Percentiles rank a stretch among this genome's conserved stretches.
Conservation (phyloP, 1,139 yeast species). For the Suhomyces maxii region DNA sequence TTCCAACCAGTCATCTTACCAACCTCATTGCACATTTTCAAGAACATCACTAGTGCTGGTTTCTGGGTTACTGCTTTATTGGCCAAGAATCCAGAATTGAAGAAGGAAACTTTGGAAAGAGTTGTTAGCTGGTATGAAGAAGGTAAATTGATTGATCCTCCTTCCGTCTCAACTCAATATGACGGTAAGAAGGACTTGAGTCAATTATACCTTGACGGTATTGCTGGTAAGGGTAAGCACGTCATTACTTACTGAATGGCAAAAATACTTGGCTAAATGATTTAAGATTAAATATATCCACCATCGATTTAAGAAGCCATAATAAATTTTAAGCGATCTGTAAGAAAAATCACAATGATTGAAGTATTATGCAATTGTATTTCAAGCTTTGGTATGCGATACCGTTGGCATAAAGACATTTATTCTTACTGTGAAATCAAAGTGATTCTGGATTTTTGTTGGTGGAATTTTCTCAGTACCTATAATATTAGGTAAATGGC, state of each 20-base stretch:
- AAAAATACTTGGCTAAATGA: no score
- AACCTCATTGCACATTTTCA: conserved; percentile 85
- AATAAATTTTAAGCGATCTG: no score
- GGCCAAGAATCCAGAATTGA: conserved; percentile 61
- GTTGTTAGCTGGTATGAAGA: conserved; percentile 66
- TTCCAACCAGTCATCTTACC: conserved; percentile 90
- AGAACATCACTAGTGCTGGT: conserved; percentile 81
- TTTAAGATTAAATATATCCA: no score
- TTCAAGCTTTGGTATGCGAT: no score
- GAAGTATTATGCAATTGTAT: no score
- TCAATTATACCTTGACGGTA: conserved; percentile 52
- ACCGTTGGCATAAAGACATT: no score
- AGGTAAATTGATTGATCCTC: conserved; percentile 63
- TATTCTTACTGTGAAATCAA: no score
- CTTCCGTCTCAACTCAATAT: conserved; percentile 50
- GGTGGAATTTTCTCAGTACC: no score
- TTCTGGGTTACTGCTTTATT: conserved; percentile 90
- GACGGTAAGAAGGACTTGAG: conserved; percentile 51
- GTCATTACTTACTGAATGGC: conserved; percentile 28
- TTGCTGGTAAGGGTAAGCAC: conserved; percentile 51
- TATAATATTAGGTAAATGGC: no score
- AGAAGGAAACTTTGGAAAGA: conserved; percentile 57
- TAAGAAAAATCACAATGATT: no score
- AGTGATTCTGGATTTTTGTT: no score
- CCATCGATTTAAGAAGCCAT: no score